Evolutionary conservation across 1,139 yeast genomes (phyloP).

Genomic region (Kurtzmaniella natalensis): DNA sequence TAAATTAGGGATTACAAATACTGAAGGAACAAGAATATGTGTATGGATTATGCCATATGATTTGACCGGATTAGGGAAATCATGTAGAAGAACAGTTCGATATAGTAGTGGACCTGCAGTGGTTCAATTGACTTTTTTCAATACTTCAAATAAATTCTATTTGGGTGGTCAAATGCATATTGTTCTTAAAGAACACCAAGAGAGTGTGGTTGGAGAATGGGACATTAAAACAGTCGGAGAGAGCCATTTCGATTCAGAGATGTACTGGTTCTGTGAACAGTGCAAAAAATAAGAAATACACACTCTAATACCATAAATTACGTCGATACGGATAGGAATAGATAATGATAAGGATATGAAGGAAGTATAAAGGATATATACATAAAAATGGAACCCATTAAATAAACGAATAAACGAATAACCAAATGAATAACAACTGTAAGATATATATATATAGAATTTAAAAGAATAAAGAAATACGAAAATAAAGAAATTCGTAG

Average conservation of each 20-base stretch:
- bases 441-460: no score
- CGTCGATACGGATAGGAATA: no score
- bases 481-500: no score
- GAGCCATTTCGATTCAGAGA: slow-evolving; percentile 1
- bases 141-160: slow-evolving; percentile 2
- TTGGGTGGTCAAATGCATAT: slow-evolving; percentile 4
- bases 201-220: slow-evolving; percentile 3
- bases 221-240: slow-evolving; percentile 3
- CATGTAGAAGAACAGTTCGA: slow-evolving; percentile 3
- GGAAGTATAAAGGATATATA: no score
- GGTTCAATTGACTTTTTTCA: slow-evolving; percentile 4
- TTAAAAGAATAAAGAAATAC: no score
- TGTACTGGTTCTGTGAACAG: slow-evolving; percentile 4
- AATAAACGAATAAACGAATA: no score
- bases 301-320: no score
- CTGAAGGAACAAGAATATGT: slow-evolving; percentile 6
- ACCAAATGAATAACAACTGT: no score
- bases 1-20: slow-evolving; percentile 4
- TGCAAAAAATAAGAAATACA: no score
- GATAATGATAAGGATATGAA: no score
- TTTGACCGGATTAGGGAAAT: slow-evolving; percentile 2
- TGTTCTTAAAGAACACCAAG: slow-evolving; percentile 4
- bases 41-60: slow-evolving; percentile 6
- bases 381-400: no score
- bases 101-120: slow-evolving; percentile 3